Evolutionary conservation across 208 protist genomes (phyloP), one percentile per base, ranked within the genome.

Genomic region (Leishmania major): DNA sequence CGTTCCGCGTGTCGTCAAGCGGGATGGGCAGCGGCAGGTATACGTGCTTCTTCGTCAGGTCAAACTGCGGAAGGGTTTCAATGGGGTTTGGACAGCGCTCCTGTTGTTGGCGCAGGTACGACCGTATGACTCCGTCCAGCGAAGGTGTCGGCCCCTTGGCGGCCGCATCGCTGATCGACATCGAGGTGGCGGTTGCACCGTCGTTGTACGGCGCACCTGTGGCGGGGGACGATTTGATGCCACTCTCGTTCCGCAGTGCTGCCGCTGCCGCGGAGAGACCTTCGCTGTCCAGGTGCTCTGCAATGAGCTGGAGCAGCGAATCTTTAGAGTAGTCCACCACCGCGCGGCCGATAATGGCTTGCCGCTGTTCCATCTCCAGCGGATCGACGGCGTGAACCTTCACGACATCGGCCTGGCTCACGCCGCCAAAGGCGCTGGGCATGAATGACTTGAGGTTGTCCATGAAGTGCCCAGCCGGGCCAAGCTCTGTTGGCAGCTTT

Each of bases 31-130:
- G 82, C 13, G 93, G 91, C 35, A 92, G 77, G 79, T 96, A 97
- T 25, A 96, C 89, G 85, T 96, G 92, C 78, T 86, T 91, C 78
- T 94, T 93, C 19, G 92, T 91, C 55, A 97, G 83, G 75, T 97
- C 93, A 79, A 97, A 96, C 83, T 92, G 87, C 59, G 94, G 94
- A n/a, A 97, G 89, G 2, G 94, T 97, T 70, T 94, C 92, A 75
- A 97, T 97, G 40, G 92, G 93, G 66, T 96, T 96, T 3, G 93
- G 87, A 80, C 91, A 95, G 28, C 83, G 85, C 59, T 94, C 93
- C 66, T 97, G 94, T 82, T 95, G 92, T 80, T 96, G 94, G 67
- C 92, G 90, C 55, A 97, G 86, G 84, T 96, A 97, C 17, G 91
- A 89, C 67, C 88, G 85, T 55, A 96, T 88, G 15, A 97, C 87